Conservation (phyloP, 1,139 yeast species). For the Nematodospora anomalae region DNA sequence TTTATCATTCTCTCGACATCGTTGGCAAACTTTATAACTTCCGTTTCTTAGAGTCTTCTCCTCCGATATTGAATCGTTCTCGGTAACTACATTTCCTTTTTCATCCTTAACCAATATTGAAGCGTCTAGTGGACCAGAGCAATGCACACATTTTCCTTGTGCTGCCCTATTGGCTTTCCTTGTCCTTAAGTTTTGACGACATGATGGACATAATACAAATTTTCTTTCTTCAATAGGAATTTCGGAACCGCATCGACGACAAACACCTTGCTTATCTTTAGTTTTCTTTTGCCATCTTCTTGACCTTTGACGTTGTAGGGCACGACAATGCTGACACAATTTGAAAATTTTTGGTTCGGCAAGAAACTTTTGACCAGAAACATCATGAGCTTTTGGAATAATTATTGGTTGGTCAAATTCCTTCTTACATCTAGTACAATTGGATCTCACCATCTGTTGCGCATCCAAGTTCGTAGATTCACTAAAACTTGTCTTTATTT, state of each 20-base stretch:
- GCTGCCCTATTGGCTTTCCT: conserved; percentile 60
- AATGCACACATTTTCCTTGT: conserved; percentile 66
- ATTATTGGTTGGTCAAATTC: conserved; percentile 49
- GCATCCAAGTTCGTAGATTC: conserved; percentile 5
- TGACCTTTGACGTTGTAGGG: conserved; percentile 59
- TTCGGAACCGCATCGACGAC: conserved; percentile 60
- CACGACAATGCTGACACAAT: conserved; percentile 64
- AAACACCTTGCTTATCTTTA: conserved; percentile 59
- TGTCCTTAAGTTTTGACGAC: conserved; percentile 54
- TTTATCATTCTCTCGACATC: conserved; percentile 64
- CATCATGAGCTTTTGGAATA: conserved; percentile 31
- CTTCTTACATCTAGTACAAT: conserved; percentile 61
- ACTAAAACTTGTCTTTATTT: not conserved
- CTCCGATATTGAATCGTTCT: not conserved
- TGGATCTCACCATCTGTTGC: conserved; percentile 21
- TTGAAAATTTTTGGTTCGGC: conserved; percentile 52
- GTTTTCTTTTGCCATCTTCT: conserved; percentile 66
- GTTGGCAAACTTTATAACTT: conserved; percentile 55
- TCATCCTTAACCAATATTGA: conserved; percentile 30
- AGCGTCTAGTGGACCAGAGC: conserved; percentile 59
- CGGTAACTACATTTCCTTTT: conserved; percentile 10
- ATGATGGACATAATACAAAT: conserved; percentile 59
- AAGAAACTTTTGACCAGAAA: conserved; percentile 25
- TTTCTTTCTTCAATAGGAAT: conserved; percentile 51
- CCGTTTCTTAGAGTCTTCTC: not conserved